Percentiles rank a stretch among this genome's conserved stretches.
Conservation (phyloP, 495 filamentous ascomycete genomes). For the Chlorociboria aeruginascens region DNA sequence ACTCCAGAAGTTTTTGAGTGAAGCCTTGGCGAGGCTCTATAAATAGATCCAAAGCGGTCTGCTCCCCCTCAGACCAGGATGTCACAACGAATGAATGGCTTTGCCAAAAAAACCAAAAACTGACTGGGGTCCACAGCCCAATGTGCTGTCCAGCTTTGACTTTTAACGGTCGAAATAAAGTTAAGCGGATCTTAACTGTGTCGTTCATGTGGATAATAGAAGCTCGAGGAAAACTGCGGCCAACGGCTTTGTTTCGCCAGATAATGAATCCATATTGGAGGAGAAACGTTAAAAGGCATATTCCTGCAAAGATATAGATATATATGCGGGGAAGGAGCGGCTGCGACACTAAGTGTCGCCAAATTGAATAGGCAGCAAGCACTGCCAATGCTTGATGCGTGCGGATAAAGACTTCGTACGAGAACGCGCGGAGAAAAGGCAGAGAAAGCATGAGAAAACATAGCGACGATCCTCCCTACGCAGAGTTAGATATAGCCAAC, state of each 20-base stretch:
- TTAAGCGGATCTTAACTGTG: conserved; percentile 13
- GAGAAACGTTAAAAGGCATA: conserved; percentile 11
- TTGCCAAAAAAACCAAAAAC: conserved; percentile 15
- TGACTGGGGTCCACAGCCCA: conserved; percentile 16
- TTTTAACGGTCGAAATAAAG: conserved; percentile 5
- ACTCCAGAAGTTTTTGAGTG: conserved; percentile 15
- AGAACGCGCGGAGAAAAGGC: conserved; percentile 7
- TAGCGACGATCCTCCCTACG: conserved; percentile 5
- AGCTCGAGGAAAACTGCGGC: conserved; percentile 10
- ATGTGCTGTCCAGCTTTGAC: conserved; percentile 19
- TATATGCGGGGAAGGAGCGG: conserved; percentile 10
- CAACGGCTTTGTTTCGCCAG: conserved; percentile 12
- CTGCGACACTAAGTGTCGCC: conserved; percentile 14
- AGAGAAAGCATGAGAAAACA: conserved; percentile 13
- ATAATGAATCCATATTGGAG: conserved; percentile 9
- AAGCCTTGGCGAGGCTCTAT: conserved; percentile 16
- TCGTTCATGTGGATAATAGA: conserved; percentile 12
- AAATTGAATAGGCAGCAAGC: conserved; percentile 16
- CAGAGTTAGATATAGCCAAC: conserved; percentile 4
- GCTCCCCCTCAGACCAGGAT: conserved; percentile 6
- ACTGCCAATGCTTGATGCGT: conserved; percentile 16
- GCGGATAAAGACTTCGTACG: conserved; percentile 21
- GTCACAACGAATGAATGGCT: conserved; percentile 10
- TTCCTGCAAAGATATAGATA: conserved; percentile 10
- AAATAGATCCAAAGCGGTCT: conserved; percentile 9